Conservation (phyloP, 352 stramenopile genomes). For the Pythium aquatile region DNA sequence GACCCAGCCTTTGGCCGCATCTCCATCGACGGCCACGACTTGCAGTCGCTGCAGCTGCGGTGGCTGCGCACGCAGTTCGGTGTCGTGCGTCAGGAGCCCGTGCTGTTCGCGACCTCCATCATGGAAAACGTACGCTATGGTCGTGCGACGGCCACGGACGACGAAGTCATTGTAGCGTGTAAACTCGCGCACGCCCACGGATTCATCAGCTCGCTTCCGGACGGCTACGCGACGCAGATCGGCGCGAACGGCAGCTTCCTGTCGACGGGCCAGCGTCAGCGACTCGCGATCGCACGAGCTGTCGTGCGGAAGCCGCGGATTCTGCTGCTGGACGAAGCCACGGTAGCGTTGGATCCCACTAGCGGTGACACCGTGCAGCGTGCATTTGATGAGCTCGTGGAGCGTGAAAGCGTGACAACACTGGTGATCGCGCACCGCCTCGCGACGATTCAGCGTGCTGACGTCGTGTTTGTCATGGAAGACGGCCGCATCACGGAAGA, state of each 20-base stretch:
- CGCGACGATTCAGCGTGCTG: conserved; percentile 66
- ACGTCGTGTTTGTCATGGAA: conserved; percentile 80
- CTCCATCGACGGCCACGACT: conserved; percentile 30
- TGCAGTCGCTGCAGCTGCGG: conserved; percentile 60
- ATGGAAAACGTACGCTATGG: conserved; percentile 23
- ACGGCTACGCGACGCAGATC: conserved; percentile 85
- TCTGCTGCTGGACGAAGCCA: conserved; percentile 83
- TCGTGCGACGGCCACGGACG: conserved; percentile 6
- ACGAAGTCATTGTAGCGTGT: conserved; percentile 11
- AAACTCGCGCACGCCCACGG: conserved; percentile 47
- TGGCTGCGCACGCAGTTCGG: conserved; percentile 78
- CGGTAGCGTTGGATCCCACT: conserved; percentile 52
- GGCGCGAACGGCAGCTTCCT: conserved; percentile 86
- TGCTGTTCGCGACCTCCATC: conserved; percentile 29
- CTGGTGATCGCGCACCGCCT: conserved; percentile 81
- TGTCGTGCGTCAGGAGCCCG: conserved; percentile 87
- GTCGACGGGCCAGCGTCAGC: conserved; percentile 91
- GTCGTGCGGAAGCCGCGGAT: conserved; percentile 82
- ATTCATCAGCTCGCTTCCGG: conserved; percentile 82
- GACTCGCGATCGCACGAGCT: conserved; percentile 90
- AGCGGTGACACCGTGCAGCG: conserved; percentile 88
- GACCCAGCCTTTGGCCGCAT: conserved; percentile 48
- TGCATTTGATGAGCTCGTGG: conserved; percentile 65
- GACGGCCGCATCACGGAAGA: conserved; percentile 71
- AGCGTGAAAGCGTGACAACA: conserved; percentile 63